phyloP scores from a whole-genome alignment of 2,329 filamentous ascomycete genomes.

The Sarocladium oryzae region DNA sequence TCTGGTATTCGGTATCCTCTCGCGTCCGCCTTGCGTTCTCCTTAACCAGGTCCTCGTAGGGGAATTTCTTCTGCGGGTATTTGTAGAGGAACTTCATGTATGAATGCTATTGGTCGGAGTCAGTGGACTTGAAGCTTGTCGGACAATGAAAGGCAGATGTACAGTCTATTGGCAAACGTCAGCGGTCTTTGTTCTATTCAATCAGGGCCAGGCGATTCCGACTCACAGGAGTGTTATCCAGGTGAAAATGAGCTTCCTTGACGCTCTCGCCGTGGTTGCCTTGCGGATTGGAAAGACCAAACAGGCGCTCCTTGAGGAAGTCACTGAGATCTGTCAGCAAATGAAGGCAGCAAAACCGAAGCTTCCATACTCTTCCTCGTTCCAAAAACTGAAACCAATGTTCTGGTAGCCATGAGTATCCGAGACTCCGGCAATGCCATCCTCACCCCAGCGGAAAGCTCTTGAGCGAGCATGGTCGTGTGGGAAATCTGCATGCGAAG shows the following conservation, averaged over 20 bases:
- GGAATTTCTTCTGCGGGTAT: conserved; percentile 86
- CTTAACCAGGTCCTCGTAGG: conserved; percentile 79
- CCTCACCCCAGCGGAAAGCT: conserved; percentile 91
- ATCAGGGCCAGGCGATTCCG: neutral
- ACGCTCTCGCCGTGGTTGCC: conserved; percentile 96
- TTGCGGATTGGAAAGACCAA: conserved; percentile 91
- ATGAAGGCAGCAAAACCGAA: neutral
- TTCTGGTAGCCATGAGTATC: conserved; percentile 89
- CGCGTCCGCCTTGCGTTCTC: conserved; percentile 75
- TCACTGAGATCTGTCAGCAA: conserved; percentile 53
- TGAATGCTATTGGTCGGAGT: conserved; percentile 51
- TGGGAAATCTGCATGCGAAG: conserved; percentile 65
- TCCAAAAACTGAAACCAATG: conserved; percentile 95
- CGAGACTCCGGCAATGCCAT: conserved; percentile 89
- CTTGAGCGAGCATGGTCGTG: conserved; percentile 87
- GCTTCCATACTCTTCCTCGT: conserved; percentile 72
- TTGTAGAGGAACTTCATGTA: conserved; percentile 99
- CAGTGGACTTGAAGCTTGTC: neutral
- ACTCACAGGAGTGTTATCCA: conserved; percentile 80
- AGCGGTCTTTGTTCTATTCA: neutral
- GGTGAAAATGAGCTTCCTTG: conserved; percentile 93
- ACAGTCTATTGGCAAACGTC: conserved; percentile 35
- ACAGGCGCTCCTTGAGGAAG: conserved; percentile 90
- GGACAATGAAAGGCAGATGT: conserved; percentile 17
- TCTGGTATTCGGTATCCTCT: conserved; percentile 81